Evolutionary conservation across 345 rosid genomes (phyloP), one percentile per base, ranked within the genome.

Genomic region (Hypericum perforatum): DNA sequence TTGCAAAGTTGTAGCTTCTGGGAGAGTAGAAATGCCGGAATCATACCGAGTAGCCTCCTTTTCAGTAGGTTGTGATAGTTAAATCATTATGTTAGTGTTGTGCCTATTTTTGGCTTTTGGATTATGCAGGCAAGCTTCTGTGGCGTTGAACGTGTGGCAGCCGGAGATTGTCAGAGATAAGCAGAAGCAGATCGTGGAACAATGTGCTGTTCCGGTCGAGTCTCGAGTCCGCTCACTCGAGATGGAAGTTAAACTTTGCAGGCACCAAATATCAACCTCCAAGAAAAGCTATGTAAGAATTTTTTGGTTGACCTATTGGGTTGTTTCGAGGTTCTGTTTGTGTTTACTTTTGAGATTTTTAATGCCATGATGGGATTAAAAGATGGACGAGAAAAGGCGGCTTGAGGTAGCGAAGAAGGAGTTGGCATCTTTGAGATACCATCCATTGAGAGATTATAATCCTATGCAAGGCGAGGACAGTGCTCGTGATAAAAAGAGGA

Each of bases 131-230:
- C 94, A 82, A 80, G 94, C 95, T 29, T 76, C 88, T 0, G 90
- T 85, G 58, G 98, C 98, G 47, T 51, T 88, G 83, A 82, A 85
- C 13, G 95, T 92, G 37, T 92, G 98, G 97, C 98, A 88, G 63
- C 97, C 94, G 0, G 82, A 80, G 60, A 67, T 79, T 5, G 76
- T 88, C 10, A 76, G 82, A 36, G 79, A 78, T 32, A 74, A 79
- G 54, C 97, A 88, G 16, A 82, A 73, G 63, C 83, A 82, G 58
- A 48, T 84, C 49, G 95, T 92, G 57, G 88, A 82, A 77, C 95
- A 92, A 45, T 76, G 71, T 67, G 70, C 61, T 22, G 89, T 92
- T 67, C 83, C 90, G 16, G 78, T 84, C 7, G 80, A 73, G 43
- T 83, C 75, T 36, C 76, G 81, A 37, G 52, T 78, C 38, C 72